Base-by-base conservation (phyloP, 345 rosid species). In the Populus euphratica region DNA sequence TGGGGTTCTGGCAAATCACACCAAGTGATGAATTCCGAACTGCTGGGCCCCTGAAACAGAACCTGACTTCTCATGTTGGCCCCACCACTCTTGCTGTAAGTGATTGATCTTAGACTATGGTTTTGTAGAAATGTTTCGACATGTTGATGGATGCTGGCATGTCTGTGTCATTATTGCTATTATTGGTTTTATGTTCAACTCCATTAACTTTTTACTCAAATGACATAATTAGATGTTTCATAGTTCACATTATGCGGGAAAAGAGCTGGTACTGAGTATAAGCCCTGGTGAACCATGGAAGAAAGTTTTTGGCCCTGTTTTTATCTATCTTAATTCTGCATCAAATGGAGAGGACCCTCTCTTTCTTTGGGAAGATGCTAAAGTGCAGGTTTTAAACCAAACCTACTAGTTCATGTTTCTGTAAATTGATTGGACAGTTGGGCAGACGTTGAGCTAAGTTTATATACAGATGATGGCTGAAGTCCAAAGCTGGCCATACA, bases 361-460 rank as follows among this genome's bases (percentile, higher is more conserved):
- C 74, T 90, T 86, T 81, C 87, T 96, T 35, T 96, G 99, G 99
- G 93, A 93, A 80, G 98, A 93, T 85, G 99, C 98, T 71, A 91
- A 92, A 80, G 80, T 82, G 61, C 89, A 93, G 97, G 99, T 94
- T 79, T 70, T 14, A 16, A 44, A 20, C 56, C 5, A 56, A 44
- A 56, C 13, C 72, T 33, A 17, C 77, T 38, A 69, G 6, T 68
- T 67, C 25, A 49, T 75, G 78, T 59, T 70, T 23, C 74, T 69
- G 43, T 52, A 27, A 56, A 47, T 69, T 41, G 14, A 27, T 50
- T 43, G 52, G 69, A 67, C 21, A 80, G 66, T 56, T 73, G 78
- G 77, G 33, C 31, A 27, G 73, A 76, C 21, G 38, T 52, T 82
- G 76, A 17, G 27, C 16, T 73, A 71, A 35, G 67, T 62, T 69